These are phyloP conservation scores for Penstemon eatonii DNA, from an alignment of 257 asterid species.

Conservation along the genomic window DNA sequence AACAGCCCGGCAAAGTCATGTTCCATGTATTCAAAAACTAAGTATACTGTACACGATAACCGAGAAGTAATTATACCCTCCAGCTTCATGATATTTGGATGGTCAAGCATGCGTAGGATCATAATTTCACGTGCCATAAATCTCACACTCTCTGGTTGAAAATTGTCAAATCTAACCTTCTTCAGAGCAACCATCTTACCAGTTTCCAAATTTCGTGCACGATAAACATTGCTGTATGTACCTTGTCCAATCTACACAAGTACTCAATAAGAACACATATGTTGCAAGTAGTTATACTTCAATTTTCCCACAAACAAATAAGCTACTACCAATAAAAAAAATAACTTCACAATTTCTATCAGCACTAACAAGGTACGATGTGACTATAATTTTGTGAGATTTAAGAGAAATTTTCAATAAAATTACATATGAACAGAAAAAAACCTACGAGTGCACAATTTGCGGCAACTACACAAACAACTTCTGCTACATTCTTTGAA, in stretches of 20 bases:
- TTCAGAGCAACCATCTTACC: conserved; percentile 83
- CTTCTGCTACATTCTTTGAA: too few species aligned
- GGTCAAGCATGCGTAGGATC: conserved; percentile 82
- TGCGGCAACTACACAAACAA: too few species aligned
- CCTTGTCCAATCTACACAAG: conserved; percentile 87
- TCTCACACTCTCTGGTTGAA: conserved; percentile 84
- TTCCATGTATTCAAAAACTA: conserved; percentile 97
- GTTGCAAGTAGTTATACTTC: too few species aligned
- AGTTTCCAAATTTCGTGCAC: conserved; percentile 70
- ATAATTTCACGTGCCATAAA: conserved; percentile 91
- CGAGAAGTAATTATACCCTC: conserved; percentile 91
- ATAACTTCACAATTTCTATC: too few species aligned
- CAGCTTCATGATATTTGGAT: conserved; percentile 89
- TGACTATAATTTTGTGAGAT: too few species aligned
- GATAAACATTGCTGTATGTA: conserved; percentile 88
- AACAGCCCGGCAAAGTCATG: conserved; percentile 92
- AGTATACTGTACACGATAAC: conserved; percentile 69
- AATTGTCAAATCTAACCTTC: conserved; percentile 88
- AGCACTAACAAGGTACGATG: too few species aligned
- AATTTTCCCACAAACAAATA: too few species aligned
- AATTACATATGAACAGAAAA: too few species aligned
- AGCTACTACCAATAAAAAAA: too few species aligned
- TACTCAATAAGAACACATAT: not conserved
- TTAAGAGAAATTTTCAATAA: too few species aligned
- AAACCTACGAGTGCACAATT: too few species aligned